Conservation (phyloP, 108 stramenopile species). For the Cyclotella atomus region DNA sequence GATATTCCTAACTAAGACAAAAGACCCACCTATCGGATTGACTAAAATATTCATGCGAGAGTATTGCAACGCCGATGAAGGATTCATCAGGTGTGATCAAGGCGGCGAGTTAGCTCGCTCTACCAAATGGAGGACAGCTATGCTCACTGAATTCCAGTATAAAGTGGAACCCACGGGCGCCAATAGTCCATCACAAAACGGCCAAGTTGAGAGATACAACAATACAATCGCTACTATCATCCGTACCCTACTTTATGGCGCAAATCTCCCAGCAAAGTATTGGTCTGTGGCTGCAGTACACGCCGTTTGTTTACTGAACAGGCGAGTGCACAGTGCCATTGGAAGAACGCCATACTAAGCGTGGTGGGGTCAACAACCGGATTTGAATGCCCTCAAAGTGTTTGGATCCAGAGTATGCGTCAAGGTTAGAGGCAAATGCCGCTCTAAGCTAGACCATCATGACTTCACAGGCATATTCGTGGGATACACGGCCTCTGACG, state of each 20-base stretch:
- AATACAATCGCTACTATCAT: not conserved
- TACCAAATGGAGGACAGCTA: not conserved
- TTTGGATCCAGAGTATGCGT: constrained; percentile 22
- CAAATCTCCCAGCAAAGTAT: not conserved
- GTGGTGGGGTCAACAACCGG: not conserved
- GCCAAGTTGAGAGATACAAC: constrained; percentile 3
- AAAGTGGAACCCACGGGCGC: constrained; percentile 4
- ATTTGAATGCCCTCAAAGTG: not conserved
- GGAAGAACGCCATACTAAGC: constrained; percentile 7
- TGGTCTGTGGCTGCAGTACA: not conserved
- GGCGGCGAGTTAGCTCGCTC: not conserved
- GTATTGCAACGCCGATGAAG: not conserved
- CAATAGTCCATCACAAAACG: not conserved
- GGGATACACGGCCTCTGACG: constrained; percentile 10
- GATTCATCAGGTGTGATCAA: not conserved
- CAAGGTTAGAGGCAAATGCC: not conserved
- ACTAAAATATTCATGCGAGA: not conserved
- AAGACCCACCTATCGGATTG: not conserved
- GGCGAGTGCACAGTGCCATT: not conserved
- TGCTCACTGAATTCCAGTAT: not conserved
- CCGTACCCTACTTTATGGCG: not conserved
- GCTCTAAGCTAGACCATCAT: not conserved
- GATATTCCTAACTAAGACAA: not conserved
- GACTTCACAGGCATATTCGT: constrained; percentile 4
- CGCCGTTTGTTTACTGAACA: constrained; percentile 4